Percentiles rank a stretch among this genome's conserved stretches.
These are phyloP conservation scores for Nothophoma quercina DNA, from an alignment of 2,329 filamentous ascomycete species.

Conservation along the genomic window DNA sequence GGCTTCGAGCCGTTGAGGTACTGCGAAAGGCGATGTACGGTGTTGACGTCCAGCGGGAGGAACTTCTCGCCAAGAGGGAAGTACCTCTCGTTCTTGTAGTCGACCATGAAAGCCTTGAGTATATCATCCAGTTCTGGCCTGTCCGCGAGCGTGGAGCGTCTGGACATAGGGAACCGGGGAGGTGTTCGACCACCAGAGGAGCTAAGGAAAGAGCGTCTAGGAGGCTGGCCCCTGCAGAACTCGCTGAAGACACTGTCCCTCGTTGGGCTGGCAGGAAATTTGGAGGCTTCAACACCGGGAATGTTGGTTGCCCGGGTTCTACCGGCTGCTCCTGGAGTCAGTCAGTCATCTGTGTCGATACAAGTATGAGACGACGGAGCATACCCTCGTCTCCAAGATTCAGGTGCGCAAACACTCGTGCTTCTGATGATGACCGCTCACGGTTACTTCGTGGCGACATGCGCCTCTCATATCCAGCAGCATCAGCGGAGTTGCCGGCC, in stretches of 20 bases:
- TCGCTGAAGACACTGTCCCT: not conserved
- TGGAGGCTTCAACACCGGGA: not conserved
- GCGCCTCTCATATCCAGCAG: not conserved
- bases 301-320: not conserved
- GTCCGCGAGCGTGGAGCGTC: constrained; percentile 22
- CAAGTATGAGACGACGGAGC: not conserved
- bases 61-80: constrained; percentile 22
- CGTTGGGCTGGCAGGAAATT: not conserved
- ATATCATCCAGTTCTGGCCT: constrained; percentile 26
- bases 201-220: constrained; percentile 4
- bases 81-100: constrained; percentile 12
- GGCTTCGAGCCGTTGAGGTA: constrained; percentile 25
- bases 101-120: constrained; percentile 11
- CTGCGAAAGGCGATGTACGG: constrained; percentile 12
- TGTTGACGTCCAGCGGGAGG: constrained; percentile 19
- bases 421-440: not conserved
- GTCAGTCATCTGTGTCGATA: not conserved
- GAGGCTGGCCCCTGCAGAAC: constrained; percentile 12
- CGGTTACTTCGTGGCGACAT: not conserved
- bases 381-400: not conserved
- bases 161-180: constrained; percentile 6
- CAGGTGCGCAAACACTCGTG: not conserved
- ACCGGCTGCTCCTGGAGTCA: not conserved
- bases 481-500: not conserved
- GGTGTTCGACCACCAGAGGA: not conserved